These are phyloP conservation scores for Alternaria tenuissima DNA, from an alignment of 2,329 filamentous ascomycete genomes.

Conservation along the genomic window DNA sequence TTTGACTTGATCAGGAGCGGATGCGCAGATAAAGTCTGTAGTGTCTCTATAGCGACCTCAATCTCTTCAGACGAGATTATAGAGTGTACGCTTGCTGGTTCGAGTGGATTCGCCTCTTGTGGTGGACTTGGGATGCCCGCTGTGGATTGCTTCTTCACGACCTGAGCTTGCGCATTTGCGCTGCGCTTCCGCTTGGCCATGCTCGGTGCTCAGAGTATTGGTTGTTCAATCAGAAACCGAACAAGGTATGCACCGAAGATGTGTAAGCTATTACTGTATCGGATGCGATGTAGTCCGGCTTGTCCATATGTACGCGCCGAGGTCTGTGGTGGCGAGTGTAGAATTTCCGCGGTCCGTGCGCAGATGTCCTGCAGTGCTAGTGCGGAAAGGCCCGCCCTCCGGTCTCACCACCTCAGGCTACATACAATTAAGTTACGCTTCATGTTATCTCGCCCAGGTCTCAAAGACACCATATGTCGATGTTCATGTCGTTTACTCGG, in stretches of 20 bases:
- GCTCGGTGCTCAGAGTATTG: neutral
- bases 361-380: neutral
- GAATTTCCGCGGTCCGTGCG: conserved; percentile 18
- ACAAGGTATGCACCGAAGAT: neutral
- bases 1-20: conserved; percentile 73
- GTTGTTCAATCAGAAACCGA: neutral
- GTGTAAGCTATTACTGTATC: neutral
- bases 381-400: conserved; percentile 1
- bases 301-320: neutral
- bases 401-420: neutral
- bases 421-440: neutral
- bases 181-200: conserved; percentile 45
- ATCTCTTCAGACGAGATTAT: conserved; percentile 71
- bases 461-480: neutral
- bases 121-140: conserved; percentile 38
- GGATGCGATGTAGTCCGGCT: neutral
- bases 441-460: neutral
- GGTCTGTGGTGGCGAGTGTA: conserved; percentile 10
- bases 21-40: conserved; percentile 65
- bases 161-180: conserved; percentile 28
- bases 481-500: neutral
- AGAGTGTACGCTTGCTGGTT: conserved; percentile 62
- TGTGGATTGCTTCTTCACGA: conserved; percentile 34
- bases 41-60: conserved; percentile 71
- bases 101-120: conserved; percentile 36